Evolutionary conservation across 805 yeast species (phyloP), one percentile per base, ranked within the genome.

Genomic region (Peterozyma toletana): DNA sequence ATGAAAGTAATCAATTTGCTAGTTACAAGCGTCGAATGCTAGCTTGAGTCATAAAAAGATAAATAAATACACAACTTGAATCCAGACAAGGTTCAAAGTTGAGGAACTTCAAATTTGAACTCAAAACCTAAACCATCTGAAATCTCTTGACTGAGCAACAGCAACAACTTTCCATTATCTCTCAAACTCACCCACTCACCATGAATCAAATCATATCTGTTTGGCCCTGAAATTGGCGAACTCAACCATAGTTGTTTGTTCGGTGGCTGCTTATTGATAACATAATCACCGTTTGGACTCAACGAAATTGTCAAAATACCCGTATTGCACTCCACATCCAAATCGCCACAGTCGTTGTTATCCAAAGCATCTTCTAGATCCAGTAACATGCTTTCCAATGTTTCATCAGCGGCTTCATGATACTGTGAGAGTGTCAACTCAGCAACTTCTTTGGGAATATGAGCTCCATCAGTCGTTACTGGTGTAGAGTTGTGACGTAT

Each of bases 191-290:
- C 64, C 99, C 99, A 93, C 44, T 71, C 67, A 3, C 85, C 86
- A 36, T 77, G 73, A 37, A 84, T 70, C 49, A 75, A 77, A 59
- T 93, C 98, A 55, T 78, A 85, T 51, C 85, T 66, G 57, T 89
- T 88, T 5, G 99, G 99, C 0, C 99, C 99, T 7, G 95, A 84
- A 3, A 88, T 57, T 0, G 99, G 99, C 37, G 96, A 85, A 47
- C 95, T 79, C 42, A 91, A 71, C 99, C 99, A 93, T 30, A 93
- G 83, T 61, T 93, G 99, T 63, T 86, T 84, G 64, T 89, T 93
- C 3, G 99, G 97, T 1, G 99, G 99, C 64, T 93, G 98, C 58
- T 89, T 91, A 67, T 93, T 93, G 57, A 93, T 82, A 29, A 93
- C 96, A 58, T 93, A 93, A 0, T 90, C 76, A 1, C 97, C 98